phyloP scores from a whole-genome alignment of 2,329 filamentous ascomycete species.

The Pyrenochaeta sp. region DNA sequence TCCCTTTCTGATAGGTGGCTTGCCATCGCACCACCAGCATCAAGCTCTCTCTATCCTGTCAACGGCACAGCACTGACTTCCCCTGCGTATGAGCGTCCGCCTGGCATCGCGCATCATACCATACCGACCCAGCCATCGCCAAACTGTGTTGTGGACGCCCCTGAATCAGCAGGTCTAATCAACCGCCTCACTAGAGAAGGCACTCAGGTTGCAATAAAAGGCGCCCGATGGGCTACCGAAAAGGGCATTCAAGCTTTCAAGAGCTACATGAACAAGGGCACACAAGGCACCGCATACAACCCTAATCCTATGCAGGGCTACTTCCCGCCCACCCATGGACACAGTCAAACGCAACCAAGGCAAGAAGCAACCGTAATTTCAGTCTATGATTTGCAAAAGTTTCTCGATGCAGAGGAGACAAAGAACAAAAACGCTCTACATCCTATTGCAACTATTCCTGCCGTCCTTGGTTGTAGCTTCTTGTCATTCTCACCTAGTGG shows the following conservation, averaged over 20 bases:
- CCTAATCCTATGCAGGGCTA: conserved; percentile 57
- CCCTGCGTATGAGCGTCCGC: conserved; percentile 61
- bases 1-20: conserved; percentile 77
- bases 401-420: conserved; percentile 59
- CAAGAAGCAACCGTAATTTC: conserved; percentile 76
- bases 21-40: conserved; percentile 76
- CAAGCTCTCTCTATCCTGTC: conserved; percentile 73
- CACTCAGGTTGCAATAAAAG: conserved; percentile 78
- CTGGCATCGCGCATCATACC: conserved; percentile 64
- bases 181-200: conserved; percentile 81
- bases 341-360: conserved; percentile 60
- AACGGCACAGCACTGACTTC: conserved; percentile 68
- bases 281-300: conserved; percentile 29
- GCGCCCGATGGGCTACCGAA: conserved; percentile 78
- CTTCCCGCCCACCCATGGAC: conserved; percentile 80
- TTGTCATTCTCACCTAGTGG: conserved; percentile 79
- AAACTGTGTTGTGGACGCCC: conserved; percentile 75
- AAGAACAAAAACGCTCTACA: conserved; percentile 60
- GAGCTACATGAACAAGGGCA: conserved; percentile 73
- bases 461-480: conserved; percentile 79
- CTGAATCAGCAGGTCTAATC: conserved; percentile 73
- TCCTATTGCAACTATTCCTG: conserved; percentile 73
- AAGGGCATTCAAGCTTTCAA: conserved; percentile 81
- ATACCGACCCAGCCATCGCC: conserved; percentile 73
- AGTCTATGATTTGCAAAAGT: conserved; percentile 72